Evolutionary conservation across 2,329 filamentous ascomycete genomes (phyloP), one percentile per base, ranked within the genome.

Genomic region (Elsinoe necatrix): DNA sequence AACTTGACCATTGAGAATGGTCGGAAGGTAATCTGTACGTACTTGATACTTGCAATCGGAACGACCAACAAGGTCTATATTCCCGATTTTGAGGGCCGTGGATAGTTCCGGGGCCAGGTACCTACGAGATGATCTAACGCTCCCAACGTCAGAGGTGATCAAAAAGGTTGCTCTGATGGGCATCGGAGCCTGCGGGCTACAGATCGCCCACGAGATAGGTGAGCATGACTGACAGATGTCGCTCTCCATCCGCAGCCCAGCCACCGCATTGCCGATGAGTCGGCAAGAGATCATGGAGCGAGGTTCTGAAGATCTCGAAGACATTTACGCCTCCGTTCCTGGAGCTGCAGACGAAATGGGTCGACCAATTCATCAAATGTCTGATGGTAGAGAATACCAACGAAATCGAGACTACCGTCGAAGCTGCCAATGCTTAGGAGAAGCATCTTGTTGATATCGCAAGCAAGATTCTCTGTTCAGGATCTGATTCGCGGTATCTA

Each of bases 181-280:
- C 12, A 85, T 82, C 0, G 83, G 83, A 1, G 80, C 82, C 0
- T 80, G 80, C 0, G 83, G 83, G 0, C 77, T 85, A 1, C 83
- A 86, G 62, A 78, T 85, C 43, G 75, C 77, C 0, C 83, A 87
- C 61, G 81, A 80, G 56, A 79, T 77, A 67, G 79, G 76, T 1
- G 77, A 78, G 1, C 65, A 73, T 12, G 81, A 76, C 0, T 75
- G 75, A 63, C 80, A 77, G 1, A 61, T 87, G 1, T 75, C 71
- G 2, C 79, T 87, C 34, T 85, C 86, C 66, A 82, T 86, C 63
- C 77, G 84, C 2, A 86, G 82, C 0, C 84, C 84, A 0, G 87
- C 86, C 58, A 71, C 84, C 5, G 81, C 80, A 0, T 63, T 86
- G 0, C 82, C 83, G 0, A 84, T 87, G 80, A 73, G 76, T 1